Percentiles rank a stretch among this genome's conserved stretches.
phyloP scores from a whole-genome alignment of 2,329 filamentous ascomycete genomes.

The Sclerotinia minor region DNA sequence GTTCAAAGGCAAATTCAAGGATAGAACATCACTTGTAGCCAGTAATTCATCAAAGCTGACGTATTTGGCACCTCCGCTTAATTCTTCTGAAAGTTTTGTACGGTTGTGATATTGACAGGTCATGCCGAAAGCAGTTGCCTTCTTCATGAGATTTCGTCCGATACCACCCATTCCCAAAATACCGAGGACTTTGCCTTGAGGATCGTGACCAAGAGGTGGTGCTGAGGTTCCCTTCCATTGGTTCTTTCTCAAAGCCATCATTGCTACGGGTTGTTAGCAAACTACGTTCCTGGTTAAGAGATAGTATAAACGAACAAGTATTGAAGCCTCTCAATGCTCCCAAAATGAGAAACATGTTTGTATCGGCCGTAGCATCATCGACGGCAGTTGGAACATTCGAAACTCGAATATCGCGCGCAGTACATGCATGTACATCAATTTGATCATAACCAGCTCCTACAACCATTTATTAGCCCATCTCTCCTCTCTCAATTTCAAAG shows the following conservation, averaged over 20 bases:
- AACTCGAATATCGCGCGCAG: constrained; percentile 63
- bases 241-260: constrained; percentile 64
- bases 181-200: constrained; percentile 74
- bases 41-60: constrained; percentile 74
- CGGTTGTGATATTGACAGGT: constrained; percentile 74
- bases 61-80: constrained; percentile 60
- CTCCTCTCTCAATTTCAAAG: not conserved
- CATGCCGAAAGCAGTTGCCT: constrained; percentile 76
- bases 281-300: not conserved
- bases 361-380: constrained; percentile 81
- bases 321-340: constrained; percentile 77
- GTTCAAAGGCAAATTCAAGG: constrained; percentile 78
- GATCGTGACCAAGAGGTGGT: constrained; percentile 69
- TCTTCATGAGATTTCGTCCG: constrained; percentile 72
- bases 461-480: not conserved
- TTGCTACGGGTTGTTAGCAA: constrained; percentile 43
- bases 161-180: constrained; percentile 88
- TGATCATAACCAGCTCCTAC: constrained; percentile 83
- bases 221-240: constrained; percentile 63
- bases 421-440: constrained; percentile 72
- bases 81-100: constrained; percentile 55
- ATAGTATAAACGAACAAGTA: constrained; percentile 41
- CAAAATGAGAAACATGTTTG: constrained; percentile 76
- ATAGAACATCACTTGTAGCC: constrained; percentile 70
- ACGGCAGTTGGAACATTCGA: constrained; percentile 82